phyloP scores from a whole-genome alignment of 2,329 filamentous ascomycete species.

The Penicillium palitans region DNA sequence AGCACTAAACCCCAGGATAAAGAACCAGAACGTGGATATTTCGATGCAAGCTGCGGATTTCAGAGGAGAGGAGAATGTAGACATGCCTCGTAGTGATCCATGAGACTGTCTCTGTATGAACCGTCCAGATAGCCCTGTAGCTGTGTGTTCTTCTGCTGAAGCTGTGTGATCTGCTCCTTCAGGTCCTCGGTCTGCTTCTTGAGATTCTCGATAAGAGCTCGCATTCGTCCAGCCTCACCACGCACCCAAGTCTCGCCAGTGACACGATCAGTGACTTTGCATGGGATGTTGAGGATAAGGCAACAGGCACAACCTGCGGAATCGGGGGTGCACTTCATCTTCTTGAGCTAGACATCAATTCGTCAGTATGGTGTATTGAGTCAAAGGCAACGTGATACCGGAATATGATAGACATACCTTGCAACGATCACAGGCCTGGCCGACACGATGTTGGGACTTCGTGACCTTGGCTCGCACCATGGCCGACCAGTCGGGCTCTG shows the following conservation, averaged over 20 bases:
- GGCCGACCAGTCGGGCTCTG: constrained; percentile 27
- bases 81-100: neutral
- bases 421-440: constrained; percentile 34
- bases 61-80: neutral
- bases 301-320: constrained; percentile 23
- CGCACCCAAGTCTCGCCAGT: constrained; percentile 23
- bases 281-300: constrained; percentile 10
- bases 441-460: constrained; percentile 16
- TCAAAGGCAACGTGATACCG: no score
- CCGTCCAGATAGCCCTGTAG: neutral
- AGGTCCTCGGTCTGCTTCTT: constrained; percentile 5
- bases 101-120: neutral
- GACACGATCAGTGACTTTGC: constrained; percentile 28
- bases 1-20: neutral
- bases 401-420: constrained; percentile 22
- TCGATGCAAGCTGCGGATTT: no score
- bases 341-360: constrained; percentile 18
- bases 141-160: constrained; percentile 5
- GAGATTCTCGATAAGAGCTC: constrained; percentile 14
- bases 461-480: constrained; percentile 19
- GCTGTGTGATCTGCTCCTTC: neutral
- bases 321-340: constrained; percentile 28
- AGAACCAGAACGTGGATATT: neutral
- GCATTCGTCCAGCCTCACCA: constrained; percentile 20
- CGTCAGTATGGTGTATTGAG: neutral